Base-by-base conservation (phyloP, 1,284 basidiomycete genomes). In the Agroathelia rolfsii region DNA sequence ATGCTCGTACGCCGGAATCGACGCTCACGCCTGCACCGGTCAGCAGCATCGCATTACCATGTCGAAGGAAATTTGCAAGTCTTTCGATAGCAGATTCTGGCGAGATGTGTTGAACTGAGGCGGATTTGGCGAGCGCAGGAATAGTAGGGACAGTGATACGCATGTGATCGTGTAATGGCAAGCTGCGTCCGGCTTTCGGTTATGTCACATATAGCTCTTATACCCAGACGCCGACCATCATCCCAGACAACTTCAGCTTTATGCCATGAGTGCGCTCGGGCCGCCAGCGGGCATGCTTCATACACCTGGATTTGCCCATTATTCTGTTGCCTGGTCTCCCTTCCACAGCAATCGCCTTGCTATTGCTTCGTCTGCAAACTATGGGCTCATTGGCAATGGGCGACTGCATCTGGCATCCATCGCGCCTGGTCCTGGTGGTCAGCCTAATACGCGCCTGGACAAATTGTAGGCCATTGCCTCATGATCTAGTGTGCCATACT, bases 341-440 rank as follows among this genome's bases (percentile, higher is more conserved):
- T 97, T 95, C 55, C 87, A 86, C 54, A 80, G 75, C 9, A 65
- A 70, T 11, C 71, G 78, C 15, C 58, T 96, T 17, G 94, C 93
- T 1, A 64, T 95, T 12, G 90, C 90, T 4, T 88, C 87, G 1
- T 72, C 90, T 0, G 88, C 93, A 21, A 97, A 97, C 59, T 97
- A 89, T 55, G 93, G 94, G 2, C 68, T 97, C 4, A 83, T 97
- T 16, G 94, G 94, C 11, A 96, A 96, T 55, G 94, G 94, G 2
- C 67, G 89, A 18, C 54, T 94, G 27, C 81, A 89, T 52, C 55
- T 92, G 16, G 65, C 76, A 28, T 72, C 72, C 6, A 51, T 76
- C 14, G 59, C 56, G 14, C 63, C 64, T 13, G 64, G 59, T 4
- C 66, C 67, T 0, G 65, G 61, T 3, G 61, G 72, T 8, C 34